Conservation (phyloP, 2,329 filamentous ascomycete genomes). For the Tetracladium maxilliforme region DNA sequence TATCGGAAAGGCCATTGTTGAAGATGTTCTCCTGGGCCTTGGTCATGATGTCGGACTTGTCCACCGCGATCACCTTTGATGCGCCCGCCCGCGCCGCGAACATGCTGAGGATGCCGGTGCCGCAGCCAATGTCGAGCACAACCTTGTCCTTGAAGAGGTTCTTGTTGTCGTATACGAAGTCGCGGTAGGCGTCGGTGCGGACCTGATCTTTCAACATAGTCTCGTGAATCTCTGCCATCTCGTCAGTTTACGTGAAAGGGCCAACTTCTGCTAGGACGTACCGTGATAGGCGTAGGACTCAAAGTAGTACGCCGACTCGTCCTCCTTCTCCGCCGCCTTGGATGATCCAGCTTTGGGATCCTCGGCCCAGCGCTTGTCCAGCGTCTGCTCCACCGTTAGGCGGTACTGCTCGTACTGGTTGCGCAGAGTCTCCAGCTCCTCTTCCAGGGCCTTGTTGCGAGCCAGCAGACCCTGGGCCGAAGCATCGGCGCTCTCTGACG, state of each 20-base stretch:
- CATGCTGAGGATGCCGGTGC: slow-evolving; percentile 79
- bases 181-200: slow-evolving; percentile 80
- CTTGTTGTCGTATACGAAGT: slow-evolving; percentile 91
- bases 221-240: slow-evolving; percentile 67
- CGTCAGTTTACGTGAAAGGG: not conserved
- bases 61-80: slow-evolving; percentile 49
- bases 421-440: slow-evolving; percentile 19
- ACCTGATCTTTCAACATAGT: slow-evolving; percentile 88
- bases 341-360: slow-evolving; percentile 11
- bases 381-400: slow-evolving; percentile 19
- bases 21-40: slow-evolving; percentile 43
- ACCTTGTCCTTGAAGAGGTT: slow-evolving; percentile 73
- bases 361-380: slow-evolving; percentile 22
- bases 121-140: slow-evolving; percentile 84
- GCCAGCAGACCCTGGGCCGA: slow-evolving; percentile 11
- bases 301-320: slow-evolving; percentile 47
- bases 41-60: not conserved
- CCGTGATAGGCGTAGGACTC: slow-evolving; percentile 51
- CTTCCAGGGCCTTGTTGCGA: slow-evolving; percentile 20
- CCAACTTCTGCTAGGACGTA: slow-evolving; percentile 17
- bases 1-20: slow-evolving; percentile 59
- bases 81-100: slow-evolving; percentile 89
- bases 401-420: slow-evolving; percentile 22
- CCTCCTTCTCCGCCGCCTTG: slow-evolving; percentile 21
- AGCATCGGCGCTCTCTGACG: slow-evolving; percentile 12